phyloP scores from a whole-genome alignment of 2,329 filamentous ascomycete species.

The Trichoderma sp. region DNA sequence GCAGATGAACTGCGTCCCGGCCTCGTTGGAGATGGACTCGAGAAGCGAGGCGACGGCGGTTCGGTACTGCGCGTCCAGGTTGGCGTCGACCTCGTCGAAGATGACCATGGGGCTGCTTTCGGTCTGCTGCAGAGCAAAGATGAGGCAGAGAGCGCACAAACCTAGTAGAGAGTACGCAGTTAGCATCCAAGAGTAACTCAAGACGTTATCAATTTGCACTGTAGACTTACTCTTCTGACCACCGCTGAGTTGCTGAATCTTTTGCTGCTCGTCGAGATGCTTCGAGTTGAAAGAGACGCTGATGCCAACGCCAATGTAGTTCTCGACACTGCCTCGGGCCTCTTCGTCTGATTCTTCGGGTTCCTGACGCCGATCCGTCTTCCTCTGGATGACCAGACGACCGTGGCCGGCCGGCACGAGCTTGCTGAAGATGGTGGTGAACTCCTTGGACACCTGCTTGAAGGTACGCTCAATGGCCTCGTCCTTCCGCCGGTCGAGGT shows the following conservation, averaged over 20 bases:
- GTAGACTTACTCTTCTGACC: constrained; percentile 84
- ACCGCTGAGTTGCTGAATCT: constrained; percentile 94
- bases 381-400: constrained; percentile 87
- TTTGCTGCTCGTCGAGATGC: constrained; percentile 91
- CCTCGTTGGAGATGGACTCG: constrained; percentile 70
- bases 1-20: constrained; percentile 86
- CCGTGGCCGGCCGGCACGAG: constrained; percentile 93
- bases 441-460: constrained; percentile 94
- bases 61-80: constrained; percentile 95
- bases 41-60: constrained; percentile 92
- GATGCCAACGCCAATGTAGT: constrained; percentile 95
- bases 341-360: constrained; percentile 66
- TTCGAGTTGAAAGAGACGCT: constrained; percentile 99
- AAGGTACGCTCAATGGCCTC: constrained; percentile 98
- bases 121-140: constrained; percentile 98
- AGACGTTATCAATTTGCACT: constrained; percentile 28
- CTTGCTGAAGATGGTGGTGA: constrained; percentile 89
- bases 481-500: constrained; percentile 93
- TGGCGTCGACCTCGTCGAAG: constrained; percentile 98
- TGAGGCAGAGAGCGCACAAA: constrained; percentile 93
- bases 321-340: constrained; percentile 76
- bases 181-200: not conserved
- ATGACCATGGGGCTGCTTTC: constrained; percentile 98
- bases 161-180: constrained; percentile 51
- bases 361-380: constrained; percentile 71